Evolutionary conservation across 2,329 filamentous ascomycete species (phyloP), one percentile per base, ranked within the genome.

Genomic region (Nigrospora oryzae): DNA sequence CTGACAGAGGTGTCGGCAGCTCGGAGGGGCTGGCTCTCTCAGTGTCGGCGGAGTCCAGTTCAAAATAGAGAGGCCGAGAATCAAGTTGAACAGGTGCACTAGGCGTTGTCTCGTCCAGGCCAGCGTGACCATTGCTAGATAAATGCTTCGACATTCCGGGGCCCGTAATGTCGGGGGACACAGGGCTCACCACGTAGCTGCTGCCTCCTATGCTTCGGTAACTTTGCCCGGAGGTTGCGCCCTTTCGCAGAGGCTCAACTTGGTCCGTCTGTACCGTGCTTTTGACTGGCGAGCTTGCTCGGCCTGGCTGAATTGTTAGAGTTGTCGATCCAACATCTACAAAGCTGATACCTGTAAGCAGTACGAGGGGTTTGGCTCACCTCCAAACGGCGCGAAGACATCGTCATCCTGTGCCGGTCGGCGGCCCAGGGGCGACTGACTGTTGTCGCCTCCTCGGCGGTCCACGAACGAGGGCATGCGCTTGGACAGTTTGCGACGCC

Each of bases 301-400:
- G 36, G 13, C 45, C 45, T 47, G 30, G 14, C 31, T 11, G n/a
- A 15, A 3, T 13, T 7, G 13, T 41, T 11, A 41, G 39, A 12
- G 7, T n/a, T 15, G 3, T 28, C 23, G 8, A 2, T 28, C 23
- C 8, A 10, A 10, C 8, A 28, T 5, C 23, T 28, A 28, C 23
- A 28, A 28, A 7, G 23, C 23, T 6, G 23, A 28, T 28, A 28
- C 23, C 4, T 28, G 23, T 28, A 28, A 10, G 23, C 8, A 28
- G 10, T 7, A 28, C 23, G 7, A 28, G 23, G 23, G 23, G 5
- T 28, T 28, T 28, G 23, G 23, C 60, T 55, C 53, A 71, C 70
- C 69, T 61, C 69, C 67, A 57, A 71, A 71, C 11, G 66, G 62
- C 2, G 65, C 67, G 53, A 72, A 70, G 2, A 68, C 62, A 42